Base-by-base conservation (phyloP, 352 stramenopile genomes). In the Phytophthora cactorum region DNA sequence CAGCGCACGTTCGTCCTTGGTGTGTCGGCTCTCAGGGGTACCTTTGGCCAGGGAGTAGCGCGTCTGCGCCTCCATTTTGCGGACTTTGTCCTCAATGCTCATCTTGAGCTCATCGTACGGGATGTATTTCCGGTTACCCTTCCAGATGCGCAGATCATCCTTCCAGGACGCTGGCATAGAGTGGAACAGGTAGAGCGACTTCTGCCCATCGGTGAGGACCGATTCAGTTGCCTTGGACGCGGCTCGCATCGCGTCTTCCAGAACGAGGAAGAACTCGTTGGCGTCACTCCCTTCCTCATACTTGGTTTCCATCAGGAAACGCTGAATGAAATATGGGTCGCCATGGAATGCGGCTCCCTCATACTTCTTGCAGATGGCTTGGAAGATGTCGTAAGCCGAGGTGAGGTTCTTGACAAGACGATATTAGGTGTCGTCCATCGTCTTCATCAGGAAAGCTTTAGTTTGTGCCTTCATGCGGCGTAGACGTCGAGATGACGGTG, bases 401-500 rank as follows among this genome's bases (percentile, higher is more conserved):
- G 27, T 50, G 8, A 66, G 39, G 32, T 63, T 63, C 43, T 67
- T 63, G 7, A 67, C 50, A 0, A 62, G 56, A 49, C 36, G 49
- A 5, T n/a, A 63, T 59, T 66, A 49, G 0, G 55, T 66, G 49
- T 71, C 47, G 14, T 66, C 56, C 49, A 43, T 43, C 11, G 36
- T 43, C 36, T 43, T 43, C 12, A 43, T 43, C 36, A 43, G 36
- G 36, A 43, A 68, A 0, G 51, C 22, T 45, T 68, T 68, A 4
- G 58, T 68, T 6, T 60, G 4, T 1, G 65, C 57, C 32, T 72
- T 57, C 38, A 60, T 43, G 12, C 58, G 27, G 7, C 58, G 58
- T 8, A 52, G 8, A n/a, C 36, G 36, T 1, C 36, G 2, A 2
- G 36, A 5, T 11, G 36, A 43, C 5, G 5, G 36, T n/a, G 36